Evolutionary conservation across 2,329 filamentous ascomycete genomes (phyloP).

Genomic region (Dothistroma septosporum): DNA sequence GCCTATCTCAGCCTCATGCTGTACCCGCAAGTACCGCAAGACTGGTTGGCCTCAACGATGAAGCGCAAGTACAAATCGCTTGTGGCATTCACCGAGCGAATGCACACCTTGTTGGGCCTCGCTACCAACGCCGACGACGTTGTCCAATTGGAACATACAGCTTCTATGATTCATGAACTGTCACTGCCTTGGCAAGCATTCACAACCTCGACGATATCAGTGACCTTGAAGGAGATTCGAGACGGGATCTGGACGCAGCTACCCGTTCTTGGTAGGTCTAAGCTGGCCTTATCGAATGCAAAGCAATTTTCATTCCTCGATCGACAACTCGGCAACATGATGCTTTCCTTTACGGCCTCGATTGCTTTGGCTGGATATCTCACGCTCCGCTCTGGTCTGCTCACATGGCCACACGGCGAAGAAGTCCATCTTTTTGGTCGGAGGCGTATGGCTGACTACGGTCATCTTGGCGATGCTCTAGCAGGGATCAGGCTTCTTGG

Average conservation of each 20-base stretch:
- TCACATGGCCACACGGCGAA: slow-evolving; percentile 34
- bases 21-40: slow-evolving; percentile 56
- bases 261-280: slow-evolving; percentile 18
- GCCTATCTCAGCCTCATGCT: slow-evolving; percentile 76
- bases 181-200: slow-evolving; percentile 27
- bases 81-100: slow-evolving; percentile 38
- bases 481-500: slow-evolving; percentile 29
- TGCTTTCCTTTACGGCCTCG: slow-evolving; percentile 19
- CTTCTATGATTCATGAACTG: slow-evolving; percentile 2
- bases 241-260: slow-evolving; percentile 22
- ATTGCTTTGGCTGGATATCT: slow-evolving; percentile 20
- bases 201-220: slow-evolving; percentile 4
- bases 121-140: slow-evolving; percentile 25
- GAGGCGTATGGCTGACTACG: slow-evolving; percentile 33
- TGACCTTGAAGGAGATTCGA: slow-evolving; percentile 12
- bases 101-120: slow-evolving; percentile 29
- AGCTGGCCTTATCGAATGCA: slow-evolving; percentile 15
- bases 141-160: slow-evolving; percentile 13
- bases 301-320: slow-evolving; percentile 17
- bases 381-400: slow-evolving; percentile 23
- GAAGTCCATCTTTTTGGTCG: slow-evolving; percentile 34
- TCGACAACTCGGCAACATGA: slow-evolving; percentile 20
- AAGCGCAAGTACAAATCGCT: slow-evolving; percentile 42
- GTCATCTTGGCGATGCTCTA: slow-evolving; percentile 34
- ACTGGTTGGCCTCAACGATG: slow-evolving; percentile 59